Base-by-base conservation (phyloP, 2,329 filamentous ascomycete genomes). In the Alternaria ethzedia region DNA sequence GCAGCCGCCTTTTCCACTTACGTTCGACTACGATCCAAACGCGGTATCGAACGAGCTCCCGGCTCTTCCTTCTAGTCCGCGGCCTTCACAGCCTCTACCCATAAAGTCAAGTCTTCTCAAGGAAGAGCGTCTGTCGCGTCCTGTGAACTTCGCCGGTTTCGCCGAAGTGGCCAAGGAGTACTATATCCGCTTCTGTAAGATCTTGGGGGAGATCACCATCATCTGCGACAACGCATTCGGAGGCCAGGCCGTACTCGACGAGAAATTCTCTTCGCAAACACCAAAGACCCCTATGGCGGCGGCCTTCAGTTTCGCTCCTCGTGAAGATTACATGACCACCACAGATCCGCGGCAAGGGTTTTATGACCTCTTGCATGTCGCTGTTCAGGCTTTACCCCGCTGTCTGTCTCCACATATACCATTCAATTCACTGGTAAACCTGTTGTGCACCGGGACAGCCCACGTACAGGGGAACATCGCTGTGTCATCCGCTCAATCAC, bases 161-260 rank as follows among this genome's bases (percentile, higher is more conserved):
- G 90, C 88, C 54, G 93, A 97, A 41, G 88, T 89, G 21, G 90
- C 93, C 1, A 91, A 90, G 73, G 92, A 96, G 46, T 96, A 93
- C 75, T 97, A 98, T 79, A 85, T 90, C 57, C 91, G 91, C 56
- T 99, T 99, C 72, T 98, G 95, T 76, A 93, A 97, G 77, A 95
- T 99, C 23, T 83, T 99, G 8, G 96, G 95, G 25, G 96, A 97
- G 77, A 96, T 99, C 59, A 97, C 94, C 3, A 91, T 98, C 47
- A 90, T 98, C 32, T 99, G 96, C 80, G 96, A 99, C 79, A 96
- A 97, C 72, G 92, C 95, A 0, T 99, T 99, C 82, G 96, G 96
- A 55, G 96, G 96, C 1, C 96, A 99, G 82, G 96, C 95, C 30
- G 93, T 93, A 0, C 81, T 98, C 51, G 96, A 99, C 75, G 96